Percentiles rank a stretch among this genome's conserved stretches.
Conservation (phyloP, 306 rosid genomes). For the Comarum palustre region DNA sequence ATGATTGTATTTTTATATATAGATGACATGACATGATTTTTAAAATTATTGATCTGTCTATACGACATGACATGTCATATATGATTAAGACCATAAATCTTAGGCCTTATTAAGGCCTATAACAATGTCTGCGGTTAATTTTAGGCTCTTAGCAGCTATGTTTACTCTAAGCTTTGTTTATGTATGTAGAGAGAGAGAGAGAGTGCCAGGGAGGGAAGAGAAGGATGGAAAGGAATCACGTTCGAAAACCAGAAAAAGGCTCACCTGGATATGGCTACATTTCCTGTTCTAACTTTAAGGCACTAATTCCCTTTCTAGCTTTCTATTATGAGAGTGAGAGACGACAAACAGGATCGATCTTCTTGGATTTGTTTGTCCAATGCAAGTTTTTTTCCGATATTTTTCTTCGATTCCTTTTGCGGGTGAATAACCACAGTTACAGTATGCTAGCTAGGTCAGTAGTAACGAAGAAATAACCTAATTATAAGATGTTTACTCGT, state of each 20-base stretch:
- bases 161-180: slow-evolving; percentile 10
- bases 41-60: too few species aligned
- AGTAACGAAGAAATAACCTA: neutral
- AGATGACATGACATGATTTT: too few species aligned
- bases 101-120: too few species aligned
- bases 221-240: slow-evolving; percentile 15
- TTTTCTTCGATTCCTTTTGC: neutral
- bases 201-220: slow-evolving; percentile 2
- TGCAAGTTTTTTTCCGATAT: neutral
- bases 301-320: slow-evolving; percentile 25
- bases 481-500: neutral
- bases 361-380: slow-evolving; percentile 1
- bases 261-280: neutral
- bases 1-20: too few species aligned
- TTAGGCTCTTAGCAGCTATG: neutral
- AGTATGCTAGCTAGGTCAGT: neutral
- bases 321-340: neutral
- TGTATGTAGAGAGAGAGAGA: neutral
- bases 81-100: too few species aligned
- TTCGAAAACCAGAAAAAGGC: slow-evolving; percentile 22
- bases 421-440: neutral
- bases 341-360: neutral
- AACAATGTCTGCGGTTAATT: slow-evolving; percentile 1
- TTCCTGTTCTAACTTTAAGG: slow-evolving; percentile 28
- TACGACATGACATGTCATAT: too few species aligned